These are phyloP conservation scores for Acanthochlamys bracteata DNA, from an alignment of 106 monocot species.

Conservation along the genomic window DNA sequence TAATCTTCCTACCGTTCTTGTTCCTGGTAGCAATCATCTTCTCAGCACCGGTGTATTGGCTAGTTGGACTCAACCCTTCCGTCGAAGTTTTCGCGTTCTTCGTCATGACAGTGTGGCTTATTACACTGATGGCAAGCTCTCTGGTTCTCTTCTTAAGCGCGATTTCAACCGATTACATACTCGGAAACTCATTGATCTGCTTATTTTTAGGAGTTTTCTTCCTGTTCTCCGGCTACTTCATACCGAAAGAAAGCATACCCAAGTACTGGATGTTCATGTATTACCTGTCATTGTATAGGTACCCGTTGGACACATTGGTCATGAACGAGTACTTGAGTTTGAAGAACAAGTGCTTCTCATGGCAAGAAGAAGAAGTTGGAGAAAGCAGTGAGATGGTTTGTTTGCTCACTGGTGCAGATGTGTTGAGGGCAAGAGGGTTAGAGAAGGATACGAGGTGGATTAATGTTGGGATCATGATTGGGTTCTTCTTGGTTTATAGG, in stretches of 20 bases:
- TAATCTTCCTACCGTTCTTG: slow-evolving; percentile 66
- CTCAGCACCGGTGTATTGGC: slow-evolving; percentile 61
- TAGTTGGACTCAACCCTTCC: slow-evolving; percentile 68
- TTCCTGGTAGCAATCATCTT: slow-evolving; percentile 74
- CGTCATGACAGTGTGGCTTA: slow-evolving; percentile 65
- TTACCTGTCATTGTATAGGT: slow-evolving; percentile 79
- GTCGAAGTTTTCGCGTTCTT: slow-evolving; percentile 58
- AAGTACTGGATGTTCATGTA: slow-evolving; percentile 91
- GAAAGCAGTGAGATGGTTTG: slow-evolving; percentile 20
- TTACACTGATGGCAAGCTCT: slow-evolving; percentile 83
- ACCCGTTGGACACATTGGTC: slow-evolving; percentile 65
- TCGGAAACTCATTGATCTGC: slow-evolving; percentile 84
- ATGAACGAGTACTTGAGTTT: slow-evolving; percentile 80
- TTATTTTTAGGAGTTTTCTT: slow-evolving; percentile 71
- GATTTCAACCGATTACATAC: slow-evolving; percentile 73
- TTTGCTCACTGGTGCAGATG: slow-evolving; percentile 55
- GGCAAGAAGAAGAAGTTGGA: slow-evolving; percentile 8
- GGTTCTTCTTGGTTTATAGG: slow-evolving; percentile 69
- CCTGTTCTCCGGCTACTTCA: slow-evolving; percentile 96
- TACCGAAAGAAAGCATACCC: slow-evolving; percentile 77
- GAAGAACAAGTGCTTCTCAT: slow-evolving; percentile 48
- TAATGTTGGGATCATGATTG: slow-evolving; percentile 73
- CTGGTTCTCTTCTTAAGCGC: slow-evolving; percentile 70
- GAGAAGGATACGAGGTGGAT: slow-evolving; percentile 64
- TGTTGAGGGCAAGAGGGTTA: slow-evolving; percentile 59